phyloP scores from a whole-genome alignment of 805 yeast genomes.

The Wickerhamomyces ciferrii region DNA sequence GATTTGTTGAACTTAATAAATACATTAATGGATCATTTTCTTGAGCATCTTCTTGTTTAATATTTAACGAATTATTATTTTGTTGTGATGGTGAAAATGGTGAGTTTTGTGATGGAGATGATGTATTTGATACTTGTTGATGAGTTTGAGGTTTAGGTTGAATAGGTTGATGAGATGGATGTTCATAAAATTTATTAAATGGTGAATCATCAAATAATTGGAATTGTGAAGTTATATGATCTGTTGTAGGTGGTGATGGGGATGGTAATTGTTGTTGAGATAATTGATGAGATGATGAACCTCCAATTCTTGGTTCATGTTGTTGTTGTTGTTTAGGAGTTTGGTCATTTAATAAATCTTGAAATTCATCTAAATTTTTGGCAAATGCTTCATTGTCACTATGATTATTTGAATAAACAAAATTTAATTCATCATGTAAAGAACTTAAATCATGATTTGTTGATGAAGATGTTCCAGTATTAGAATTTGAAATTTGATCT shows the following conservation, averaged over 20 bases:
- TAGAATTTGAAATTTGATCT: conserved; percentile 2
- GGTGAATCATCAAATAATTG: not conserved
- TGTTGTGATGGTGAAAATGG: not conserved
- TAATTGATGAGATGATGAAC: not conserved
- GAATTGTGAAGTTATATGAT: not conserved
- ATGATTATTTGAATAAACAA: not conserved
- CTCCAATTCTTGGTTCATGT: not conserved
- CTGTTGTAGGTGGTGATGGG: not conserved
- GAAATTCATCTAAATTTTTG: not conserved
- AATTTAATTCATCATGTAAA: conserved; percentile 1
- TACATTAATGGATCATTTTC: conserved; percentile 18
- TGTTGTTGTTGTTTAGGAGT: no score
- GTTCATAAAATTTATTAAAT: not conserved
- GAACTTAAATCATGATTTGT: not conserved
- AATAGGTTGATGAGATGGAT: not conserved
- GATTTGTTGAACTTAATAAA: conserved; percentile 12
- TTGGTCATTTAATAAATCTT: not conserved
- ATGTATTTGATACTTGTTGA: not conserved
- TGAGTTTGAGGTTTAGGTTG: not conserved
- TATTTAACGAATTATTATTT: not conserved
- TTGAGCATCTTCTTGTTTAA: not conserved
- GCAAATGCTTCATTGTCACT: not conserved
- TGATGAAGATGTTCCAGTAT: no score
- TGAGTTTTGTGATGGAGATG: not conserved
- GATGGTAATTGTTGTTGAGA: not conserved